phyloP scores from a whole-genome alignment of 768 basidiomycete species.

The Phylloporus sp. region DNA sequence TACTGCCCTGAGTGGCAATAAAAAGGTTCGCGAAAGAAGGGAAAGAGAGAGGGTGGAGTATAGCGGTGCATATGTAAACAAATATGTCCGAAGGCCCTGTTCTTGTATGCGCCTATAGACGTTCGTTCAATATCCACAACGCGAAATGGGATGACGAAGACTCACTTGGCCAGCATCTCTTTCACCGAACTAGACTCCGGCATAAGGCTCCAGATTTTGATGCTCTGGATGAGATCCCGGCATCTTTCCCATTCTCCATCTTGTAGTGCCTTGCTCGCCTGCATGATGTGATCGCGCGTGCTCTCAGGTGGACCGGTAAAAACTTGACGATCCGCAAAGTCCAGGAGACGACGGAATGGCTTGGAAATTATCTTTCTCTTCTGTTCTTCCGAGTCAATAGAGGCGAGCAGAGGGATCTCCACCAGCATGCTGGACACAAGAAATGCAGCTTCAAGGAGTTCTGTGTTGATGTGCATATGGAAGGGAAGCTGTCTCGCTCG shows the following conservation, averaged over 20 bases:
- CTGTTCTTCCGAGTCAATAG: conserved; percentile 90
- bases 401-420: conserved; percentile 92
- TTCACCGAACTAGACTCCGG: conserved; percentile 83
- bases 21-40: conserved; percentile 84
- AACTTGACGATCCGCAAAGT: conserved; percentile 95
- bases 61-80: conserved; percentile 92
- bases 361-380: conserved; percentile 94
- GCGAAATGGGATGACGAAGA: conserved; percentile 5
- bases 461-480: conserved; percentile 99
- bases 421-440: conserved; percentile 98
- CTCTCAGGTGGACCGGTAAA: conserved; percentile 99
- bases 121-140: background rate
- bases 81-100: conserved; percentile 92
- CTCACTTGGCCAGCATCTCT: conserved; percentile 90
- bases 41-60: conserved; percentile 89
- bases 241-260: conserved; percentile 97
- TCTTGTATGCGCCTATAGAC: conserved; percentile 89
- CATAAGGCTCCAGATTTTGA: conserved; percentile 98
- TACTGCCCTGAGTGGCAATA: conserved; percentile 71
- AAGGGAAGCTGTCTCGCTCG: conserved; percentile 94
- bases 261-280: conserved; percentile 94
- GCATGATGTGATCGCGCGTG: conserved; percentile 98
- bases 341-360: conserved; percentile 89
- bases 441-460: conserved; percentile 95
- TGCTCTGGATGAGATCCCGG: conserved; percentile 86